Conservation (phyloP, 345 rosid genomes). For the Boechera retrofracta region DNA sequence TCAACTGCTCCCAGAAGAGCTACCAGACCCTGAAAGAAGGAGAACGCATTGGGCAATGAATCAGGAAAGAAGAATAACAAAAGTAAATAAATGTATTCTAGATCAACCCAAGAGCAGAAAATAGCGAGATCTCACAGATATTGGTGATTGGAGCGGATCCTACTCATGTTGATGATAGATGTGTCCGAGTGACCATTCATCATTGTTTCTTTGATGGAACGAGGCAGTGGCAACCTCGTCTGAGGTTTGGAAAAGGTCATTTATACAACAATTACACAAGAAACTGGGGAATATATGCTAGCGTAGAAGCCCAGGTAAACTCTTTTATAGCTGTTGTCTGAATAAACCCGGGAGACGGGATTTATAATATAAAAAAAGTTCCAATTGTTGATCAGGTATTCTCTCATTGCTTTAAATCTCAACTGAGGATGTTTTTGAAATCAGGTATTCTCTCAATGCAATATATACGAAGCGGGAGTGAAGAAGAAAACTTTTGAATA, state of each 20-base stretch:
- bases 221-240: slow-evolving; percentile 85
- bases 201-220: slow-evolving; percentile 96
- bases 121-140: too few species aligned
- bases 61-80: too few species aligned
- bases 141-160: slow-evolving; percentile 88
- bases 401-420: background rate
- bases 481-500: slow-evolving; percentile 87
- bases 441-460: slow-evolving; percentile 90
- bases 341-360: background rate
- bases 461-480: slow-evolving; percentile 88
- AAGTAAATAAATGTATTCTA: too few species aligned
- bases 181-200: slow-evolving; percentile 84
- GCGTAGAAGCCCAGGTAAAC: slow-evolving; percentile 88
- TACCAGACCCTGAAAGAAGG: too few species aligned
- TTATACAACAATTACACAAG: slow-evolving; percentile 85
- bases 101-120: too few species aligned
- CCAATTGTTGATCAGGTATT: slow-evolving; percentile 4
- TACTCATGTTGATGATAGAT: slow-evolving; percentile 73
- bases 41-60: too few species aligned
- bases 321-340: background rate
- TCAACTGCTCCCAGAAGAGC: too few species aligned
- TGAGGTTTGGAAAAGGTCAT: slow-evolving; percentile 90
- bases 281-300: slow-evolving; percentile 89
- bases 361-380: background rate
- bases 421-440: slow-evolving; percentile 24